Conservation (phyloP, 2,329 filamentous ascomycete species). For the Hyphodiscus sp. region DNA sequence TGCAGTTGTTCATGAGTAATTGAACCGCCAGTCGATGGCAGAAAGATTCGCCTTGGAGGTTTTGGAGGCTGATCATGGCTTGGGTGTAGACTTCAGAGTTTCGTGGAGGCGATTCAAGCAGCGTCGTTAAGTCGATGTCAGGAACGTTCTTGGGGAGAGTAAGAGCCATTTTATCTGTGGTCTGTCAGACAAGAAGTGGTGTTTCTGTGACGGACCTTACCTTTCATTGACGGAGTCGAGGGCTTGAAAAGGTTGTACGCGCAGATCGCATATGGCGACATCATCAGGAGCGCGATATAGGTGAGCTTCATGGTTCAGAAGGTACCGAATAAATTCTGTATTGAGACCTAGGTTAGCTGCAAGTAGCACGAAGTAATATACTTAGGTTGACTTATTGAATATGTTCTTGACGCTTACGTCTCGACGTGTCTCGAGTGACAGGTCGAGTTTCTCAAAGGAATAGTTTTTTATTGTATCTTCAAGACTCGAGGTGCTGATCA, state of each 20-base stretch:
- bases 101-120: constrained; percentile 15
- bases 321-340: background rate
- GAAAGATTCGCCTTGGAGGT: constrained; percentile 27
- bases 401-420: background rate
- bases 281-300: background rate
- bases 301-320: constrained; percentile 7
- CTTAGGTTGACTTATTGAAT: background rate
- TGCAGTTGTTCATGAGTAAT: constrained; percentile 30
- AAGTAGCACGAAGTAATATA: background rate
- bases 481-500: background rate
- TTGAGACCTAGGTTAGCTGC: background rate
- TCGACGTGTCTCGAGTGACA: background rate
- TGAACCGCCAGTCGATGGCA: constrained; percentile 30
- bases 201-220: background rate
- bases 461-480: background rate
- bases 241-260: constrained; percentile 10
- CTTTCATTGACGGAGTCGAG: background rate
- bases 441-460: background rate
- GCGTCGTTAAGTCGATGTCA: background rate
- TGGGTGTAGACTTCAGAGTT: constrained; percentile 27
- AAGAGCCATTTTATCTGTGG: background rate
- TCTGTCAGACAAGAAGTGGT: background rate
- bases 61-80: constrained; percentile 27
- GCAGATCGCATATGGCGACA: constrained; percentile 1
- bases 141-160: background rate